These are phyloP conservation scores for Luffa aegyptiaca DNA, from an alignment of 306 rosid species.

Conservation along the genomic window DNA sequence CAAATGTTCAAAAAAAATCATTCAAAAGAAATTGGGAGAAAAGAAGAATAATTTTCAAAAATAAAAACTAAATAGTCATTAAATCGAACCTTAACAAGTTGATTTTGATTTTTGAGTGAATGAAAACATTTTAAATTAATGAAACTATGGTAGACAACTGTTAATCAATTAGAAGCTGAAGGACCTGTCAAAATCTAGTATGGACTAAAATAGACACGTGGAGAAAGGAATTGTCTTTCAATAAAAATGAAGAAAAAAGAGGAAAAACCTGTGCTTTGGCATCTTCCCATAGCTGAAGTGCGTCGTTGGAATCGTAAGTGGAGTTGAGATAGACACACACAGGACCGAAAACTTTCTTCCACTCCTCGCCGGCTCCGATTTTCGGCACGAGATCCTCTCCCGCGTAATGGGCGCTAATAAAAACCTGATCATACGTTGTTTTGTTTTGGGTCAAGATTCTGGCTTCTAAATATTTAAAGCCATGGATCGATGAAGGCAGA, in stretches of 20 bases:
- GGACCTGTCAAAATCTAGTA: no score
- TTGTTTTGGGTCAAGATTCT: background rate
- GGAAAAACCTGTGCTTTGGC: constrained; percentile 28
- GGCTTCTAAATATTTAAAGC: no score
- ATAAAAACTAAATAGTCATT: no score
- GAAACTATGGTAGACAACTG: no score
- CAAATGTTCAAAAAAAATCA: no score
- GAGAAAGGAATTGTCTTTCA: background rate
- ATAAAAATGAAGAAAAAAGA: background rate
- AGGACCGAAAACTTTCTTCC: constrained; percentile 49
- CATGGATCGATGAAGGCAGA: background rate
- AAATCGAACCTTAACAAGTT: no score
- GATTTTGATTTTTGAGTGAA: no score
- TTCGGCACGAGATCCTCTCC: constrained; percentile 38
- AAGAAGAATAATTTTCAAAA: no score
- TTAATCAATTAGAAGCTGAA: background rate
- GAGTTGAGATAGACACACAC: constrained; percentile 31
- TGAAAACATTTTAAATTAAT: no score
- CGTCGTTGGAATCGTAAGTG: constrained; percentile 15
- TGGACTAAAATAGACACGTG: no score
- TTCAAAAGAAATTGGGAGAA: no score
- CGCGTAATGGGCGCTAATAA: constrained; percentile 40
- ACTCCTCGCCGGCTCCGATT: constrained; percentile 24
- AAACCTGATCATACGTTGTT: constrained; percentile 14
- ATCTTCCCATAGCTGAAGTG: constrained; percentile 29